phyloP scores from a whole-genome alignment of 2,329 filamentous ascomycete species.

The Periglandula ipomoeae region DNA sequence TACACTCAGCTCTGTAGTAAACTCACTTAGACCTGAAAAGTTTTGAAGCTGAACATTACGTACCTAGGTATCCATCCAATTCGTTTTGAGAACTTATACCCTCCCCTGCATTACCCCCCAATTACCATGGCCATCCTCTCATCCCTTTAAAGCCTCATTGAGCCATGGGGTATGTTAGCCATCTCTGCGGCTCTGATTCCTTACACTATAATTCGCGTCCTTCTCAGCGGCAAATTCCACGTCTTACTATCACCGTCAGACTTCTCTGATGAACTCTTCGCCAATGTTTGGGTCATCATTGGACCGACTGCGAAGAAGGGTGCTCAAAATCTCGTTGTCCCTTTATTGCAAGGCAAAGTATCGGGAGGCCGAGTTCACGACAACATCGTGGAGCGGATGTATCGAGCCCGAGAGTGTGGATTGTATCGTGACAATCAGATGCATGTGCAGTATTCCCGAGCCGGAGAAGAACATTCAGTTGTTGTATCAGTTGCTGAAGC shows the following conservation, averaged over 20 bases:
- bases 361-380: constrained; percentile 26
- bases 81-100: too few relatives aligned
- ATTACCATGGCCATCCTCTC: constrained; percentile 20
- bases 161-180: constrained; percentile 45
- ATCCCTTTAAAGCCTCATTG: constrained; percentile 24
- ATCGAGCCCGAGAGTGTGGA: constrained; percentile 45
- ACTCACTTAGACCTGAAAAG: too few relatives aligned
- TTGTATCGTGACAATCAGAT: constrained; percentile 51
- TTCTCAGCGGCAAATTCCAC: constrained; percentile 23
- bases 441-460: constrained; percentile 55
- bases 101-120: neutral
- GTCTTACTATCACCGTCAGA: constrained; percentile 31
- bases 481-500: constrained; percentile 49
- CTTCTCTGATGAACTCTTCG: constrained; percentile 47
- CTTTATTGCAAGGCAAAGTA: constrained; percentile 44
- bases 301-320: constrained; percentile 40
- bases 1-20: too few relatives aligned
- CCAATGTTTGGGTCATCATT: constrained; percentile 47
- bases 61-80: too few relatives aligned
- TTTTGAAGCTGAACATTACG: too few relatives aligned
- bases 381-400: constrained; percentile 34
- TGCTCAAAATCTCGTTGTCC: constrained; percentile 35
- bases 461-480: constrained; percentile 45
- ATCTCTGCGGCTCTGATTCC: constrained; percentile 41
- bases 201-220: constrained; percentile 34